These are phyloP conservation scores for Corylus americana DNA, from an alignment of 306 rosid species.

Conservation along the genomic window DNA sequence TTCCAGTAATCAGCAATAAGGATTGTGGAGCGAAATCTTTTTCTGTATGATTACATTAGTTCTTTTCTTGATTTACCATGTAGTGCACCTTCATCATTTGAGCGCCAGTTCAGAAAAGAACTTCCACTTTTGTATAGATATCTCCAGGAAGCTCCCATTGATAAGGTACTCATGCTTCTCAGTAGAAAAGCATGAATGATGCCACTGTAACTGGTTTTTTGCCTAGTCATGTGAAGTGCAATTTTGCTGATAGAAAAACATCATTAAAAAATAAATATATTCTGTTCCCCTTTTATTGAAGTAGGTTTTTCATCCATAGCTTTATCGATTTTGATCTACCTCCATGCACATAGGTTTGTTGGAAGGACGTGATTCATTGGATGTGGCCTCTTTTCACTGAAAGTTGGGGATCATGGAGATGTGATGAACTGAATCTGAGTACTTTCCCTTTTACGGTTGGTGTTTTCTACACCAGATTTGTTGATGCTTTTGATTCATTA, in stretches of 20 bases:
- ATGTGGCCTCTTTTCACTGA: constrained; percentile 93
- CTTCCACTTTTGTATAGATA: constrained; percentile 61
- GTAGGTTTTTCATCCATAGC: neutral
- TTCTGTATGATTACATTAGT: neutral
- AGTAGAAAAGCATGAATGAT: neutral
- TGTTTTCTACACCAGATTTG: constrained; percentile 11
- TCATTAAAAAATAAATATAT: neutral
- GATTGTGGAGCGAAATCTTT: neutral
- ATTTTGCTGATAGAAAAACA: constrained; percentile 3
- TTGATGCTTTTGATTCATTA: neutral
- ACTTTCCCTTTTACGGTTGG: constrained; percentile 75
- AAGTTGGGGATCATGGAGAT: constrained; percentile 84
- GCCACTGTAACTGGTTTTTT: neutral
- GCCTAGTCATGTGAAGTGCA: constrained; percentile 5
- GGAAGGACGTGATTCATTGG: constrained; percentile 90
- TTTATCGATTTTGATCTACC: constrained; percentile 11
- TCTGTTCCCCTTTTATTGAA: constrained; percentile 11
- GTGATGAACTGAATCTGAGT: constrained; percentile 59
- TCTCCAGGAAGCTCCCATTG: constrained; percentile 57
- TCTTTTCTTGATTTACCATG: constrained; percentile 31
- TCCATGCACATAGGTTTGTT: constrained; percentile 49
- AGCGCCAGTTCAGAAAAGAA: constrained; percentile 62
- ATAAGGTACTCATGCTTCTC: constrained; percentile 51
- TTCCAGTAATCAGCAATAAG: constrained; percentile 1
- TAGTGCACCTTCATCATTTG: constrained; percentile 81